These are phyloP conservation scores for Leishmania lainsoni DNA, from an alignment of 208 protist species.

Conservation along the genomic window DNA sequence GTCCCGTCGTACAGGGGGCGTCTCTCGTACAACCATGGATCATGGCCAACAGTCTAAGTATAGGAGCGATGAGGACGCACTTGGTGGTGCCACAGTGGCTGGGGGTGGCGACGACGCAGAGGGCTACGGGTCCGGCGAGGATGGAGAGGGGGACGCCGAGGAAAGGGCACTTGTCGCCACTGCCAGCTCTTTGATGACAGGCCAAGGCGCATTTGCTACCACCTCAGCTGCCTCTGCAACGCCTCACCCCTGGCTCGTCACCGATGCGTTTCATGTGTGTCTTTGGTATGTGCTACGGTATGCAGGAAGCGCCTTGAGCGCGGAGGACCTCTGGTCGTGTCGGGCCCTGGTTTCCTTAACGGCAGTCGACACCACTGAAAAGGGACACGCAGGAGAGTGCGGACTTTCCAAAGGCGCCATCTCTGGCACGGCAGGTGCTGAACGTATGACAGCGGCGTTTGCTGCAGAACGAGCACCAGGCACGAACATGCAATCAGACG, in stretches of 20 bases:
- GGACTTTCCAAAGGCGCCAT: neutral
- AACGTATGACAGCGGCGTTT: neutral
- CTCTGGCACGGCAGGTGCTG: neutral
- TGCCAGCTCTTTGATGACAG: neutral
- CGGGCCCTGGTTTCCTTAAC: conserved; percentile 28
- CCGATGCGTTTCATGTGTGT: conserved; percentile 56
- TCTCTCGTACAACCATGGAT: neutral
- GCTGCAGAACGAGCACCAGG: neutral
- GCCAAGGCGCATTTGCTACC: neutral
- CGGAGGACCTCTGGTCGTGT: conserved; percentile 37
- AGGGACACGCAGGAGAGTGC: neutral
- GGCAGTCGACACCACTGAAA: neutral
- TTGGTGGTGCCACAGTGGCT: neutral
- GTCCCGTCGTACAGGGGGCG: neutral
- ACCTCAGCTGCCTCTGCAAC: conserved; percentile 5
- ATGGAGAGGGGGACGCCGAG: conserved; percentile 21
- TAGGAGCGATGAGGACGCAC: neutral
- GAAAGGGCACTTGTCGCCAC: conserved; percentile 23
- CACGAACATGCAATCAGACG: neutral
- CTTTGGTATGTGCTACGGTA: conserved; percentile 60
- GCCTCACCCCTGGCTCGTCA: conserved; percentile 36
- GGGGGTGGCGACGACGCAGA: neutral
- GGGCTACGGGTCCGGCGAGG: conserved; percentile 1
- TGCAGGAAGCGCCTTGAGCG: conserved; percentile 33
- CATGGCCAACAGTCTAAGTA: neutral